These are phyloP conservation scores for Poronia punctata DNA, from an alignment of 495 filamentous ascomycete species.

Conservation along the genomic window DNA sequence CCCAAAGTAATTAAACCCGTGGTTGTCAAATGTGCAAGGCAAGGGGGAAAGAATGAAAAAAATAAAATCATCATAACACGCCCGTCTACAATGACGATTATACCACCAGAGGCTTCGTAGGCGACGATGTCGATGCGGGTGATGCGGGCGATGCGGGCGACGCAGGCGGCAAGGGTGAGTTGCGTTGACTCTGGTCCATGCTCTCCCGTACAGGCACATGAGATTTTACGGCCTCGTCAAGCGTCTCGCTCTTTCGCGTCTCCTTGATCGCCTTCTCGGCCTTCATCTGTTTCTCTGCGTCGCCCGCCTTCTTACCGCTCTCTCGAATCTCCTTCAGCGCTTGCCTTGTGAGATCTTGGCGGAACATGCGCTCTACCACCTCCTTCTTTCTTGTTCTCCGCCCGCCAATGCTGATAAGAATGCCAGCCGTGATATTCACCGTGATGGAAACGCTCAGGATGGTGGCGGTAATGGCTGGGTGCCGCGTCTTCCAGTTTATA, in stretches of 20 bases:
- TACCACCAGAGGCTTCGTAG: background rate
- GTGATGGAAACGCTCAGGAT: constrained; percentile 71
- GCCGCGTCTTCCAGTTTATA: constrained; percentile 56
- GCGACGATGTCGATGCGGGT: background rate
- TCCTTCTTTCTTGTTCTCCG: constrained; percentile 72
- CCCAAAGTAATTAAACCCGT: too few relatives aligned
- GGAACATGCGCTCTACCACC: constrained; percentile 63
- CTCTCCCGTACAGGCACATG: constrained; percentile 10
- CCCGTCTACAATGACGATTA: too few relatives aligned
- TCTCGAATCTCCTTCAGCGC: constrained; percentile 59
- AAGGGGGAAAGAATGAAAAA: too few relatives aligned
- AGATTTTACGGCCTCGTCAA: constrained; percentile 14
- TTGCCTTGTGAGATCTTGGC: constrained; percentile 65
- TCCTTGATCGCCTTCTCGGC: constrained; percentile 22
- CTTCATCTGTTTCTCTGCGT: constrained; percentile 42
- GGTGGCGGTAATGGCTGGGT: constrained; percentile 64
- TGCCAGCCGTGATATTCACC: constrained; percentile 62
- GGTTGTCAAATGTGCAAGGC: too few relatives aligned
- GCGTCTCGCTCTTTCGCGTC: constrained; percentile 19
- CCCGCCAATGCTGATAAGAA: constrained; percentile 68
- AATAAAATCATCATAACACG: too few relatives aligned
- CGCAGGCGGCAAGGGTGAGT: background rate
- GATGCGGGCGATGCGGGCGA: background rate
- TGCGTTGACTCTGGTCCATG: constrained; percentile 1
- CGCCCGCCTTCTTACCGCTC: constrained; percentile 46